Percentiles rank a stretch among this genome's conserved stretches.
These are phyloP conservation scores for Aspergillus biplanus DNA, from an alignment of 495 filamentous ascomycete species.

Conservation along the genomic window DNA sequence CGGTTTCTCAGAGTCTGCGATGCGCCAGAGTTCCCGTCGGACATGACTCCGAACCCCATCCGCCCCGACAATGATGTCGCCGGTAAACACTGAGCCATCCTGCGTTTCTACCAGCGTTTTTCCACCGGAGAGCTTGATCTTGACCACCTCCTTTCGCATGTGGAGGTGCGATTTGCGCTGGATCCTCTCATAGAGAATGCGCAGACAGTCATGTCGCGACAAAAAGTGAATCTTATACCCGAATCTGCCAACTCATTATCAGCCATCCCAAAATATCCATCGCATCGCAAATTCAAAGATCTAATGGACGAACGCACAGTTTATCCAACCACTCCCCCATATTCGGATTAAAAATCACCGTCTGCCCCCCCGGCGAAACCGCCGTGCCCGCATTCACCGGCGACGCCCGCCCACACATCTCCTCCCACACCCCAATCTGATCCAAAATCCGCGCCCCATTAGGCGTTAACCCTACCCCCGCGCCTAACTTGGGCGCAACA, in stretches of 20 bases:
- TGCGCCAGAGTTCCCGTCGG: not conserved
- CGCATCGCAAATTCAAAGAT: too few relatives aligned
- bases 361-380: not conserved
- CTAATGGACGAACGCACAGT: not conserved
- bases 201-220: not conserved
- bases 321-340: not conserved
- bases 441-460: slow-evolving; percentile 2
- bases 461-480: not conserved
- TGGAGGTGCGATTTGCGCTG: not conserved
- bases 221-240: not conserved
- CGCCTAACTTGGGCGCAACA: not conserved
- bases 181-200: not conserved
- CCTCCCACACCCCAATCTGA: not conserved
- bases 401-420: not conserved
- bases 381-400: not conserved
- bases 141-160: not conserved
- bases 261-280: not conserved
- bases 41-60: not conserved
- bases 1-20: not conserved
- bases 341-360: not conserved
- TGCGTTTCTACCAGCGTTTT: not conserved
- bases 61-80: not conserved
- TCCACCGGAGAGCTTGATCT: not conserved
- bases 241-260: not conserved
- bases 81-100: not conserved